Conservation (phyloP, 352 stramenopile genomes). For the Phytophthora tentaculata region DNA sequence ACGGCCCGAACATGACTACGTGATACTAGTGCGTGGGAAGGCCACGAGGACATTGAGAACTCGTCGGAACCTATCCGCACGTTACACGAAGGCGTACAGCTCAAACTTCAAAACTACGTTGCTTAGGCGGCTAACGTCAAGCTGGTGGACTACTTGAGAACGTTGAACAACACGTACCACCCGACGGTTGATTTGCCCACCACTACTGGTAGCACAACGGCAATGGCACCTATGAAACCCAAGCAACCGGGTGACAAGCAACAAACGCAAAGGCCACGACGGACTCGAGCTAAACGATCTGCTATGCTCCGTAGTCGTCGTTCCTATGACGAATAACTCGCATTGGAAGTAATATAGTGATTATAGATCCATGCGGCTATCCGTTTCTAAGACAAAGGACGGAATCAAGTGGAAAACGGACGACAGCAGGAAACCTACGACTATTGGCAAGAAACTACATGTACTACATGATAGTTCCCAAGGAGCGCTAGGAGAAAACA, state of each 20-base stretch:
- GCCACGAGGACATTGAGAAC: background rate
- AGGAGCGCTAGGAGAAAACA: background rate
- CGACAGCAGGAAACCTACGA: background rate
- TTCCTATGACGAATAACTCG: no score
- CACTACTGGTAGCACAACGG: no score
- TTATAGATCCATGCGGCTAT: background rate
- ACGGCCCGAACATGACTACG: background rate
- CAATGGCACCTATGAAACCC: no score
- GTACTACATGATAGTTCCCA: background rate
- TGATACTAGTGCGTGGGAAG: background rate
- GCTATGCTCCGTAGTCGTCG: no score
- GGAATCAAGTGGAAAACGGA: background rate
- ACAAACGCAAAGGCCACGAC: no score
- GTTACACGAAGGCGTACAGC: background rate
- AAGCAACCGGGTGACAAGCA: no score
- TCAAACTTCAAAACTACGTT: background rate
- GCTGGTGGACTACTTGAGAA: background rate
- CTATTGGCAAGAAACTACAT: background rate
- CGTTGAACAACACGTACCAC: no score
- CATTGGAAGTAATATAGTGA: background rate
- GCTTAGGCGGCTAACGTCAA: background rate
- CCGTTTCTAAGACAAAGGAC: background rate
- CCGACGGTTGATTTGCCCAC: no score
- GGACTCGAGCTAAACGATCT: no score
- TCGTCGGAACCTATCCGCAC: constrained; percentile 1